Evolutionary conservation across 2,329 filamentous ascomycete genomes (phyloP).

Genomic region (Trichophyton rubrum): DNA sequence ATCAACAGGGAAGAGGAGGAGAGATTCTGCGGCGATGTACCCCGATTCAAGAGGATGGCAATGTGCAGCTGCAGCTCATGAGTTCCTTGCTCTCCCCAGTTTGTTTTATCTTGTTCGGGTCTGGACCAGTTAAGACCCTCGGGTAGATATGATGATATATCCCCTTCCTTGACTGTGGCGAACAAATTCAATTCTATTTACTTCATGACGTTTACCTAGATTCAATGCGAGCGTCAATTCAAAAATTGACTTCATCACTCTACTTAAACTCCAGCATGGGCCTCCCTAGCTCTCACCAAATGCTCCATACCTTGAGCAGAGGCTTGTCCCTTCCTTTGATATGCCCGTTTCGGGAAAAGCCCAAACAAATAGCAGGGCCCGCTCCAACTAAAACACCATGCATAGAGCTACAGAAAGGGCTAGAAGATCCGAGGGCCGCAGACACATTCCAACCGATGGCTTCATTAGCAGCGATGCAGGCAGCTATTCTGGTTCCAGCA

Average conservation of each 20-base stretch:
- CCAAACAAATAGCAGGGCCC: background rate
- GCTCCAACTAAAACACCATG: background rate
- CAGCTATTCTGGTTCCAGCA: background rate
- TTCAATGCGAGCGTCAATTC: background rate
- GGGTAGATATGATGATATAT: background rate
- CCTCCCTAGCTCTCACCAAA: background rate
- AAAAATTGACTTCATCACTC: background rate
- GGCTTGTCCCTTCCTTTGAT: too few species aligned
- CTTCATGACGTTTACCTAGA: background rate
- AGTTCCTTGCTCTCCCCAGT: slow-evolving; percentile 4
- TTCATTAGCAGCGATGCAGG: background rate
- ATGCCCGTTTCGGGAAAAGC: too few species aligned
- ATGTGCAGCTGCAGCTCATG: slow-evolving; percentile 93
- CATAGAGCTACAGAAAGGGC: background rate
- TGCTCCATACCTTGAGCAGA: too few species aligned
- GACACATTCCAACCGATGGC: background rate
- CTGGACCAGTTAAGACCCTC: background rate
- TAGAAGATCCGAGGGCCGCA: background rate
- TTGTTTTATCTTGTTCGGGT: background rate
- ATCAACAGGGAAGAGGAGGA: slow-evolving; percentile 61
- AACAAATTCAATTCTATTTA: slow-evolving; percentile 2
- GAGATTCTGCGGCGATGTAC: slow-evolving; percentile 76
- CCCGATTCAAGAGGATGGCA: slow-evolving; percentile 61
- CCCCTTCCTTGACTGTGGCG: background rate
- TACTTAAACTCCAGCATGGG: background rate